phyloP scores from a whole-genome alignment of 2,329 filamentous ascomycete genomes.

The Colletotrichum musicola region DNA sequence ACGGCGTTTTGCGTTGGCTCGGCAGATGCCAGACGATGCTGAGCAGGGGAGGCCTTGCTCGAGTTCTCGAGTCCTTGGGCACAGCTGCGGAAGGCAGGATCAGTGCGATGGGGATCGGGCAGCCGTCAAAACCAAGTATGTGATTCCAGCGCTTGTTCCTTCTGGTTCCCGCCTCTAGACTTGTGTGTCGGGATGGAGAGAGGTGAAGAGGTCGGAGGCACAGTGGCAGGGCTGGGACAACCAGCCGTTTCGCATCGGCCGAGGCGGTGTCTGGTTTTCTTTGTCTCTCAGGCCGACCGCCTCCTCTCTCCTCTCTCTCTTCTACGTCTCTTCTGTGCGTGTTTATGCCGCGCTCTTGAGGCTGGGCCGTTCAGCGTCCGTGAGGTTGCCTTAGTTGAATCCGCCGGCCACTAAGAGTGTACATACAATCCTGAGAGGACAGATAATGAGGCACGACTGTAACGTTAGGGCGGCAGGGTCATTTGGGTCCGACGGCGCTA shows the following conservation, averaged over 20 bases:
- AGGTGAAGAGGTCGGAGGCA: conserved; percentile 10
- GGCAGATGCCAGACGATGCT: conserved; percentile 22
- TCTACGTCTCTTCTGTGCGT: too few species aligned
- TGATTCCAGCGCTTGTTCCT: conserved; percentile 29
- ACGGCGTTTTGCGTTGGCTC: conserved; percentile 38
- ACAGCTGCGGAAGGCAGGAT: conserved; percentile 3
- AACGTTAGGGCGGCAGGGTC: conserved; percentile 12
- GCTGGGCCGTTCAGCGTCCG: conserved; percentile 26
- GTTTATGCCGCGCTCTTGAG: not conserved
- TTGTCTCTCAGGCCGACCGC: conserved; percentile 22
- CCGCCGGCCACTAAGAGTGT: conserved; percentile 13
- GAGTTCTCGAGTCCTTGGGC: not conserved
- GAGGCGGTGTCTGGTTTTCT: conserved; percentile 38
- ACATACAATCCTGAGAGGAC: not conserved
- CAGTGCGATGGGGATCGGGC: conserved; percentile 16
- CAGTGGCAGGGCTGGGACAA: conserved; percentile 9
- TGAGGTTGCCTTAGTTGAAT: conserved; percentile 32
- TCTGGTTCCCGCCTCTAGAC: not conserved
- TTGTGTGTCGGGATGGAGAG: conserved; percentile 11
- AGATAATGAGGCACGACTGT: conserved; percentile 5
- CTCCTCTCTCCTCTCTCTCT: too few species aligned
- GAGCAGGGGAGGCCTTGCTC: conserved; percentile 28
- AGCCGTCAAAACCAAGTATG: conserved; percentile 1
- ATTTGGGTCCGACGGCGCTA: not conserved
- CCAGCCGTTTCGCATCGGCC: conserved; percentile 37